Conservation (phyloP, 148 eudicot genomes). For the Nyssa sinensis region DNA sequence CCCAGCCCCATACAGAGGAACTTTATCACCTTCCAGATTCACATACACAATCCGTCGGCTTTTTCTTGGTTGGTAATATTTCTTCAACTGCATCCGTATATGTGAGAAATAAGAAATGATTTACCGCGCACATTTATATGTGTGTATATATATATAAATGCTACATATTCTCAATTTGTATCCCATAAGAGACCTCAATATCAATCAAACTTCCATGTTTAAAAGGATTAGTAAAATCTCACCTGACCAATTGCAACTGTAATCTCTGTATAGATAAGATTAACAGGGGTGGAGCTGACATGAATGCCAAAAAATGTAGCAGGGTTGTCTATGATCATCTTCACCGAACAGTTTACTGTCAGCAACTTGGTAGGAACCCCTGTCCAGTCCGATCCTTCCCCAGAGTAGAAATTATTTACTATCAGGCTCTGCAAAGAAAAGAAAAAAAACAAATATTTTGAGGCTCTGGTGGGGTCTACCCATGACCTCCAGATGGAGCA, state of each 20-base stretch:
- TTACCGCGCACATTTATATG: background rate
- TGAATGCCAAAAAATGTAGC: constrained; percentile 79
- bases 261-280: constrained; percentile 49
- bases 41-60: constrained; percentile 36
- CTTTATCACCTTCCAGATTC: constrained; percentile 38
- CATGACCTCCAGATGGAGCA: too few relatives aligned
- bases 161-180: too few relatives aligned
- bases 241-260: constrained; percentile 73
- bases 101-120: background rate
- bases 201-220: background rate
- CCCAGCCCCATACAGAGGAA: constrained; percentile 82
- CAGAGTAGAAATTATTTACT: constrained; percentile 40
- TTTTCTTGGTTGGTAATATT: constrained; percentile 61
- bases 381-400: constrained; percentile 61
- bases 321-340: constrained; percentile 53
- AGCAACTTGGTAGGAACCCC: constrained; percentile 73
- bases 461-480: too few relatives aligned
- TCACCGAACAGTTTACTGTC: constrained; percentile 48
- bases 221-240: background rate
- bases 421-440: constrained; percentile 40
- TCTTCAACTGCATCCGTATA: constrained; percentile 35
- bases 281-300: constrained; percentile 39
- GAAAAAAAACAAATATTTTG: too few relatives aligned
- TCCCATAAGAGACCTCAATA: background rate
- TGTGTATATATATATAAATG: too few relatives aligned